These are phyloP conservation scores for Globisporangium middletonii DNA, from an alignment of 352 stramenopile genomes.

Conservation along the genomic window DNA sequence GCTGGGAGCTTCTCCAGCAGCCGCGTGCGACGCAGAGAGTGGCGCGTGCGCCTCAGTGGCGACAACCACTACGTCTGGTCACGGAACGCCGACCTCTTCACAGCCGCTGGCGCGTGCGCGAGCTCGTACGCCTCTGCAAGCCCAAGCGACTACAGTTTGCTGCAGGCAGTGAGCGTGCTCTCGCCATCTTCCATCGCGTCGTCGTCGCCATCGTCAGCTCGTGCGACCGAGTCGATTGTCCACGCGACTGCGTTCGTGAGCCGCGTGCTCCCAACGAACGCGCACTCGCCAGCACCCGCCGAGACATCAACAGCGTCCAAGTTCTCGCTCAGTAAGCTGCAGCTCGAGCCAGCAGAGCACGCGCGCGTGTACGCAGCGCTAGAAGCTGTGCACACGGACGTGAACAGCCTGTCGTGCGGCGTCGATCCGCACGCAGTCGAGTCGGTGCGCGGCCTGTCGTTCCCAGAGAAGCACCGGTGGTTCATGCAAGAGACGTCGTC, in stretches of 20 bases:
- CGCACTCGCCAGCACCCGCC: neutral
- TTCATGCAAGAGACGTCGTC: constrained; percentile 45
- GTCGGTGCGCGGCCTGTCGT: constrained; percentile 28
- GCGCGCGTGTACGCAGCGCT: constrained; percentile 26
- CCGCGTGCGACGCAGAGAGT: constrained; percentile 35
- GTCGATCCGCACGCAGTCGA: constrained; percentile 27
- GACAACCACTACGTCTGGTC: constrained; percentile 32
- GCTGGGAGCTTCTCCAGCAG: constrained; percentile 4
- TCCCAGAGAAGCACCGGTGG: constrained; percentile 50
- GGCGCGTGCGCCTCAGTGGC: constrained; percentile 19
- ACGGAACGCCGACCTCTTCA: constrained; percentile 1
- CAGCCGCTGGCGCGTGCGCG: neutral
- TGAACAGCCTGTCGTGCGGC: constrained; percentile 10
- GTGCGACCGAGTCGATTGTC: constrained; percentile 19
- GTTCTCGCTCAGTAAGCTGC: constrained; percentile 17
- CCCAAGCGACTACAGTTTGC: neutral
- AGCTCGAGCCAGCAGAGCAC: constrained; percentile 20
- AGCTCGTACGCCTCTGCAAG: neutral
- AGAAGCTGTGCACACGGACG: constrained; percentile 12
- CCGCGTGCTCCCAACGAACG: constrained; percentile 10
- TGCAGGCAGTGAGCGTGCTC: constrained; percentile 8
- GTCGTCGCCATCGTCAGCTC: neutral
- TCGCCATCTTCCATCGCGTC: constrained; percentile 10
- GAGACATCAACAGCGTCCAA: constrained; percentile 3
- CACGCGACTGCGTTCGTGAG: constrained; percentile 35